phyloP scores from a whole-genome alignment of 371 early-diverging fungal species.

The Mortierella sp. region DNA sequence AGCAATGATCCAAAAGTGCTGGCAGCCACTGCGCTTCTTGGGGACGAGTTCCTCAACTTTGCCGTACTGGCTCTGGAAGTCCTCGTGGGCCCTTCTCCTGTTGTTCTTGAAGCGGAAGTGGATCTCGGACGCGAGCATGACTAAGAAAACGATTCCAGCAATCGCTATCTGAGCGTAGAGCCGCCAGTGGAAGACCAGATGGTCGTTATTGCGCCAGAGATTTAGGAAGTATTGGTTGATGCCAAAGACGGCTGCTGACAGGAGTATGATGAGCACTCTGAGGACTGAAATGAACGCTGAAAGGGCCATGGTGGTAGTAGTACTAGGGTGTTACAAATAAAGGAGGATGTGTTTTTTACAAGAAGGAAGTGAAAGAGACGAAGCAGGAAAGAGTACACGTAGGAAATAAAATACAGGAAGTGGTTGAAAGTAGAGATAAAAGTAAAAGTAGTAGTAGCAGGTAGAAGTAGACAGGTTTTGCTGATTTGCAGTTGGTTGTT shows the following conservation, averaged over 20 bases:
- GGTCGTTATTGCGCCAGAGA: conserved; percentile 6
- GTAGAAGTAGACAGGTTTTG: not conserved
- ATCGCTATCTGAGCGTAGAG: conserved; percentile 15
- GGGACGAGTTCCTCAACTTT: not conserved
- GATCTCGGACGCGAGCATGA: conserved; percentile 25
- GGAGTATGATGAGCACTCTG: conserved; percentile 15
- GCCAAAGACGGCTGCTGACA: conserved; percentile 14
- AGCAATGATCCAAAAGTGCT: conserved; percentile 16
- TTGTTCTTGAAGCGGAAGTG: conserved; percentile 3
- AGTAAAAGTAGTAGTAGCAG: not conserved
- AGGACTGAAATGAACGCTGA: conserved; percentile 12
- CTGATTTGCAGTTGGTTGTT: not conserved
- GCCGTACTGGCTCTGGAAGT: not conserved
- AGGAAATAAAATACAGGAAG: not conserved
- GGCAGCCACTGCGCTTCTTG: not conserved
- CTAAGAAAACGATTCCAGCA: conserved; percentile 15
- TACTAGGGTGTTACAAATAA: not conserved
- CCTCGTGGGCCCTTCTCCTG: not conserved
- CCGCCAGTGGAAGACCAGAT: conserved; percentile 29
- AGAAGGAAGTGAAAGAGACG: not conserved
- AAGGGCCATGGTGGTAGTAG: conserved; percentile 16
- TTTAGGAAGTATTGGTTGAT: conserved; percentile 36
- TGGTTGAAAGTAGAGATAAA: not conserved
- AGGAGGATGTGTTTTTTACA: not conserved
- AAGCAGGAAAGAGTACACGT: not conserved